phyloP scores from a whole-genome alignment of 371 early-diverging fungal species.

The Mucor plumbeus region DNA sequence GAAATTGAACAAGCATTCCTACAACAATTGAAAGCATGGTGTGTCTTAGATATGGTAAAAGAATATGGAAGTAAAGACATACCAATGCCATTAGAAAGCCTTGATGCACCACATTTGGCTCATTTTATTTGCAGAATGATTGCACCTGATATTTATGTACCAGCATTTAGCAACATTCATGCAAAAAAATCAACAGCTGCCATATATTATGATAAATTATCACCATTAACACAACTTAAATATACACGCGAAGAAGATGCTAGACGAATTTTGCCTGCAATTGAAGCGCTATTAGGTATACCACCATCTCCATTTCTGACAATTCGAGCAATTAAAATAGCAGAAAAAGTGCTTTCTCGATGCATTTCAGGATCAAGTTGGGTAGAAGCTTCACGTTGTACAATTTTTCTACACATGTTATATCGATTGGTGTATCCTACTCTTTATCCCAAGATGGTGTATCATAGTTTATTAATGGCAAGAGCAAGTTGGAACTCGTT shows the following conservation, averaged over 20 bases:
- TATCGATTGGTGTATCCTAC: constrained; percentile 71
- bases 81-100: background rate
- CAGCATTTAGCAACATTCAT: background rate
- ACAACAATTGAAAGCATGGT: constrained; percentile 36
- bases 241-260: background rate
- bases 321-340: constrained; percentile 9
- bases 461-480: constrained; percentile 61
- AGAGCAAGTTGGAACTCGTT: constrained; percentile 68
- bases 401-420: constrained; percentile 62
- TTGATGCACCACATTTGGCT: constrained; percentile 33
- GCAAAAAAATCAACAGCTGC: constrained; percentile 8
- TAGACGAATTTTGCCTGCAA: background rate
- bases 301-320: constrained; percentile 8
- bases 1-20: background rate
- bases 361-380: constrained; percentile 27
- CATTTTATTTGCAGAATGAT: constrained; percentile 38
- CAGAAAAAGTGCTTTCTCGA: background rate
- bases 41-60: constrained; percentile 32
- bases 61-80: constrained; percentile 12
- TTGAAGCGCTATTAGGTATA: background rate
- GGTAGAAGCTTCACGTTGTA: constrained; percentile 56
- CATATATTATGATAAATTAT: constrained; percentile 3
- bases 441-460: constrained; percentile 65
- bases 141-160: constrained; percentile 37
- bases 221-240: background rate